phyloP scores from a whole-genome alignment of 1,284 basidiomycete species.

The Sanghuangporus baumii region DNA sequence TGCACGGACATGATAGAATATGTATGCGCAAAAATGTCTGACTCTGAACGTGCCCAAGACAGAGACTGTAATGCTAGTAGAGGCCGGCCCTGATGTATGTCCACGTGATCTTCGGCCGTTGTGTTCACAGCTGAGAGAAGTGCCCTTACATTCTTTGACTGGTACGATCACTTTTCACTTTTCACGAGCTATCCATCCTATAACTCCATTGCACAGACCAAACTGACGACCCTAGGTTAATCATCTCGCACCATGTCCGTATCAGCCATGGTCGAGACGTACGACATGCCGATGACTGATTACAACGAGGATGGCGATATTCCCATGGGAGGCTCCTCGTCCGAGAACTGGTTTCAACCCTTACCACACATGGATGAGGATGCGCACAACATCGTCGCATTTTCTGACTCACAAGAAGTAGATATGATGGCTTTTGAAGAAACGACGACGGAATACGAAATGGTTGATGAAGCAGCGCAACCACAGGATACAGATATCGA shows the following conservation, averaged over 20 bases:
- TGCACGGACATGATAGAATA: conserved; percentile 1
- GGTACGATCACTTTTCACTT: not conserved
- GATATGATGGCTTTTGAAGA: conserved; percentile 64
- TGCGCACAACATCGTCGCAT: not conserved
- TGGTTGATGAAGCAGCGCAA: conserved; percentile 49
- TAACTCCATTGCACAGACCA: not conserved
- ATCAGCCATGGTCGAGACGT: conserved; percentile 13
- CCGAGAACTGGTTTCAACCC: conserved; percentile 17
- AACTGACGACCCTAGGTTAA: not conserved
- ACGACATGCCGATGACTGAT: conserved; percentile 17
- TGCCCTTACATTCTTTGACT: not conserved
- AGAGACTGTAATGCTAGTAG: not conserved
- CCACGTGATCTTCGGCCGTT: not conserved
- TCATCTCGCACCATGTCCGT: conserved; percentile 10
- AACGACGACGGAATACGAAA: conserved; percentile 61
- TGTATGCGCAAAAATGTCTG: not conserved
- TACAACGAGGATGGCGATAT: conserved; percentile 17
- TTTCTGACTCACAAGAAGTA: conserved; percentile 42
- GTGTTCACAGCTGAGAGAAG: not conserved
- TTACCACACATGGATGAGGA: conserved; percentile 18
- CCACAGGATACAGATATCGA: conserved; percentile 22
- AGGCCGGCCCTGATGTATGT: not conserved
- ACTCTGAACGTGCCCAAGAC: not conserved
- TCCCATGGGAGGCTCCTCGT: conserved; percentile 8
- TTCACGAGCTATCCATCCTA: not conserved